phyloP scores from a whole-genome alignment of 2,329 filamentous ascomycete species.

The Apiospora sp. region DNA sequence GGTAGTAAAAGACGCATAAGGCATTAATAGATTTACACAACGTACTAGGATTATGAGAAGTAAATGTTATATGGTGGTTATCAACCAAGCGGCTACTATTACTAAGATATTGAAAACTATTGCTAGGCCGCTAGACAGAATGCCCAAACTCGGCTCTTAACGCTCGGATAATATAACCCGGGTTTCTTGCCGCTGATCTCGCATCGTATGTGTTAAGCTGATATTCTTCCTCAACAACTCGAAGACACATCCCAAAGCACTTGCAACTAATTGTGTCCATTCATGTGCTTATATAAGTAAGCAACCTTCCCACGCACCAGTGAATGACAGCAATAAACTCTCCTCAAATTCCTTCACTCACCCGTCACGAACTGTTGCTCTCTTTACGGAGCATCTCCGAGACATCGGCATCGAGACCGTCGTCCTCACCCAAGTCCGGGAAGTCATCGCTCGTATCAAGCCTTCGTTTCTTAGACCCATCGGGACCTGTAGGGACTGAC shows the following conservation, averaged over 20 bases:
- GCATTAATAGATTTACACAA: neutral
- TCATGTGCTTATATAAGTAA: neutral
- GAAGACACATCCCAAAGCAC: neutral
- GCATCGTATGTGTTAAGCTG: no score
- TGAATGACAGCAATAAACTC: neutral
- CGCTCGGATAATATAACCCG: neutral
- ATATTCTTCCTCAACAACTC: no score
- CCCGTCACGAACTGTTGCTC: slow-evolving; percentile 30
- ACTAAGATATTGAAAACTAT: neutral
- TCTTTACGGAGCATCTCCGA: slow-evolving; percentile 61
- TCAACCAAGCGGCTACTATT: neutral
- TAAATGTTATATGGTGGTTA: neutral
- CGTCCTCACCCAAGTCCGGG: slow-evolving; percentile 63
- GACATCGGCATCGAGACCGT: slow-evolving; percentile 62
- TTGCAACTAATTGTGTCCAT: neutral
- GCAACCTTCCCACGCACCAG: neutral
- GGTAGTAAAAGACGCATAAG: neutral
- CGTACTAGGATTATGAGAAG: neutral
- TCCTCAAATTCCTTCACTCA: no score
- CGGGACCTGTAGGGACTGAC: slow-evolving; percentile 56
- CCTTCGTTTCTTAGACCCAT: slow-evolving; percentile 65
- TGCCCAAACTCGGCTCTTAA: neutral
- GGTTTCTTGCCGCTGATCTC: neutral
- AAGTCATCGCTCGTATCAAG: slow-evolving; percentile 61
- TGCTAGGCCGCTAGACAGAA: neutral